These are phyloP conservation scores for Blastobotrys raffinosifermentans DNA, from an alignment of 1,139 yeast genomes.

Conservation along the genomic window DNA sequence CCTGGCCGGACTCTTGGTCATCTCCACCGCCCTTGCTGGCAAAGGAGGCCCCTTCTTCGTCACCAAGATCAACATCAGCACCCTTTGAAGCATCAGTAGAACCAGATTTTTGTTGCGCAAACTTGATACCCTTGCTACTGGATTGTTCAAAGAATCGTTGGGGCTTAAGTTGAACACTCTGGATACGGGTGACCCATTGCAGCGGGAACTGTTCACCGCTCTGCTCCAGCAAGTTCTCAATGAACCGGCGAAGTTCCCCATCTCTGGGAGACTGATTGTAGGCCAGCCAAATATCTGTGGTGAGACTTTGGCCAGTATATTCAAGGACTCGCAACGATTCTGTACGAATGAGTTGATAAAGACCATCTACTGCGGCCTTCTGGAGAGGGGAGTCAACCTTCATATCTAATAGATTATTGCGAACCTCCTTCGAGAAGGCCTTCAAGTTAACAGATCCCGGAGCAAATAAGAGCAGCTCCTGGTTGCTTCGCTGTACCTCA, in stretches of 20 bases:
- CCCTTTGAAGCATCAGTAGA: slow-evolving; percentile 11
- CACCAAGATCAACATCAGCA: slow-evolving; percentile 28
- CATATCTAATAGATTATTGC: slow-evolving; percentile 22
- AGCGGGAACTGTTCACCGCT: slow-evolving; percentile 28
- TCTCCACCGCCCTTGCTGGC: slow-evolving; percentile 31
- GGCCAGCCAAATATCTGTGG: slow-evolving; percentile 35
- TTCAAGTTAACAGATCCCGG: slow-evolving; percentile 26
- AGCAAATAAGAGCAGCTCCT: slow-evolving; percentile 29
- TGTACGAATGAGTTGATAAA: slow-evolving; percentile 34
- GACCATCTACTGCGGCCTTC: slow-evolving; percentile 33
- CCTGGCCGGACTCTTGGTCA: slow-evolving; percentile 23
- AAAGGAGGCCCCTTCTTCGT: slow-evolving; percentile 44
- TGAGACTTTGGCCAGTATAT: slow-evolving; percentile 29
- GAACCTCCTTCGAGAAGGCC: slow-evolving; percentile 25
- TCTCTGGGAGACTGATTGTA: slow-evolving; percentile 30
- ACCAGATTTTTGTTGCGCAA: slow-evolving; percentile 15
- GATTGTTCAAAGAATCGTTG: slow-evolving; percentile 12
- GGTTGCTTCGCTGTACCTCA: slow-evolving; percentile 25
- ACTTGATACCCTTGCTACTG: too few relatives aligned
- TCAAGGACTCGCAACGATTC: slow-evolving; percentile 29
- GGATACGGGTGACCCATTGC: slow-evolving; percentile 36
- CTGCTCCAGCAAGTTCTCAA: slow-evolving; percentile 34
- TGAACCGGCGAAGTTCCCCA: slow-evolving; percentile 25
- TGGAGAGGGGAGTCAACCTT: slow-evolving; percentile 21
- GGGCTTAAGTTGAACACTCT: slow-evolving; percentile 31